Conservation (phyloP, 352 stramenopile genomes). For the Globisporangium irregulare region DNA sequence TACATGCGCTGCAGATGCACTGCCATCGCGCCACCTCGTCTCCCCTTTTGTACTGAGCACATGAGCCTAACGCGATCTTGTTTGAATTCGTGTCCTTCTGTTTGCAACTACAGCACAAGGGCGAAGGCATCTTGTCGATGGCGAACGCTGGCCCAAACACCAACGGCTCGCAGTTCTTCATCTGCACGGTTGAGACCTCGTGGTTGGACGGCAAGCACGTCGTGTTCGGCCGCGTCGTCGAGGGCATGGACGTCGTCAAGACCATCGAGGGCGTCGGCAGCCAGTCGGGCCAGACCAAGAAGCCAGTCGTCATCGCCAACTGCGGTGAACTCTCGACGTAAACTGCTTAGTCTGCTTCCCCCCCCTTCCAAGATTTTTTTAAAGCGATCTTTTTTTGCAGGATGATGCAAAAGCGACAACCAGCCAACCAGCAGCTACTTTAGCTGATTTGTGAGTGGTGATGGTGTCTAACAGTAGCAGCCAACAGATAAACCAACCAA, state of each 20-base stretch:
- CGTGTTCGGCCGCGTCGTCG: slow-evolving; percentile 94
- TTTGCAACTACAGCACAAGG: slow-evolving; percentile 74
- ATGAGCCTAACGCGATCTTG: not conserved
- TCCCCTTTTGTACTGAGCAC: not conserved
- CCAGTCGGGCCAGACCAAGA: slow-evolving; percentile 88
- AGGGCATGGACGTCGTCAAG: slow-evolving; percentile 98
- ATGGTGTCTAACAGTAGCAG: slow-evolving; percentile 5
- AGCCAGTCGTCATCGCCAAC: slow-evolving; percentile 92
- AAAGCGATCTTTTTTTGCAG: slow-evolving; percentile 1
- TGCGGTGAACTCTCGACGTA: slow-evolving; percentile 86
- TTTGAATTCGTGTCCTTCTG: slow-evolving; percentile 5
- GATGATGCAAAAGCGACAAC: not conserved
- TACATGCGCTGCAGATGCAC: not conserved
- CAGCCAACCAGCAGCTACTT: not conserved
- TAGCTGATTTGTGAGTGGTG: not conserved
- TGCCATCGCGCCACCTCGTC: not conserved
- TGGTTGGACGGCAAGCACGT: slow-evolving; percentile 92
- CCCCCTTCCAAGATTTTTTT: not conserved
- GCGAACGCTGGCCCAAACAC: slow-evolving; percentile 96
- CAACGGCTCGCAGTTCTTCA: slow-evolving; percentile 98
- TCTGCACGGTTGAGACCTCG: slow-evolving; percentile 89
- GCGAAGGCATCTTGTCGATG: slow-evolving; percentile 93
- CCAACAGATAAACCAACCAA: slow-evolving; percentile 6
- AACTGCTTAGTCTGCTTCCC: not conserved
- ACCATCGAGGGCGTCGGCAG: slow-evolving; percentile 95